Percentiles rank a stretch among this genome's conserved stretches.
phyloP scores from a whole-genome alignment of 1,139 yeast genomes.

The Yamadazyma atmosphaerica region DNA sequence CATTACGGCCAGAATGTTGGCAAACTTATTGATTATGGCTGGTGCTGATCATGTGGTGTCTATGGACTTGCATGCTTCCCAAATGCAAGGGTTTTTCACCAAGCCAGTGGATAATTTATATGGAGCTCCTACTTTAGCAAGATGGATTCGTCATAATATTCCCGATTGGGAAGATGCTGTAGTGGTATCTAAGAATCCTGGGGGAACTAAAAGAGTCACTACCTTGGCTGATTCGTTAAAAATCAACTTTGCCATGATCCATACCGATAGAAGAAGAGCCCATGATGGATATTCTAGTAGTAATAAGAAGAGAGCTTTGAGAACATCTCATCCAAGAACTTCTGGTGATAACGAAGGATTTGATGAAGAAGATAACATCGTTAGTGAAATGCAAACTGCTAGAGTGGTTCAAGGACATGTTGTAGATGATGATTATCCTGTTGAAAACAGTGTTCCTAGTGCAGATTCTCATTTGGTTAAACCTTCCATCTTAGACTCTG shows the following conservation, averaged over 20 bases:
- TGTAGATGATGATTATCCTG: conserved; percentile 76
- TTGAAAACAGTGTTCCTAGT: conserved; percentile 1
- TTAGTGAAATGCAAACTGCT: conserved; percentile 91
- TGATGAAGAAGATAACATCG: conserved; percentile 66
- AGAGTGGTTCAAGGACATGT: conserved; percentile 97
- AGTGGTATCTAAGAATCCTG: conserved; percentile 93
- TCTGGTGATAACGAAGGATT: conserved; percentile 37
- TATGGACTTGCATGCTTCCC: conserved; percentile 97
- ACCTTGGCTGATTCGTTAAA: conserved; percentile 94
- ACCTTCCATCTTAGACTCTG: conserved; percentile 29
- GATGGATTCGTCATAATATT: conserved; percentile 93
- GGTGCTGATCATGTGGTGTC: conserved; percentile 99
- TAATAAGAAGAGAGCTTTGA: conserved; percentile 38
- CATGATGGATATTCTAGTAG: conserved; percentile 59
- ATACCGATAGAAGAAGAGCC: conserved; percentile 92
- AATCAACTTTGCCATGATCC: conserved; percentile 98
- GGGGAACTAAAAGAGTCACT: conserved; percentile 97
- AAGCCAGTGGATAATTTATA: conserved; percentile 95
- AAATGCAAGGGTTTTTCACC: conserved; percentile 98
- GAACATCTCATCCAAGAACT: conserved; percentile 18
- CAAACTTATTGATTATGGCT: conserved; percentile 92
- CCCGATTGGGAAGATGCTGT: conserved; percentile 81
- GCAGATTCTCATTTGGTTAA: conserved; percentile 14
- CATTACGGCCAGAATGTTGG: conserved; percentile 98
- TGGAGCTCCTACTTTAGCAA: conserved; percentile 95